phyloP scores from a whole-genome alignment of 2,329 filamentous ascomycete species.

The Alternaria postmessia region DNA sequence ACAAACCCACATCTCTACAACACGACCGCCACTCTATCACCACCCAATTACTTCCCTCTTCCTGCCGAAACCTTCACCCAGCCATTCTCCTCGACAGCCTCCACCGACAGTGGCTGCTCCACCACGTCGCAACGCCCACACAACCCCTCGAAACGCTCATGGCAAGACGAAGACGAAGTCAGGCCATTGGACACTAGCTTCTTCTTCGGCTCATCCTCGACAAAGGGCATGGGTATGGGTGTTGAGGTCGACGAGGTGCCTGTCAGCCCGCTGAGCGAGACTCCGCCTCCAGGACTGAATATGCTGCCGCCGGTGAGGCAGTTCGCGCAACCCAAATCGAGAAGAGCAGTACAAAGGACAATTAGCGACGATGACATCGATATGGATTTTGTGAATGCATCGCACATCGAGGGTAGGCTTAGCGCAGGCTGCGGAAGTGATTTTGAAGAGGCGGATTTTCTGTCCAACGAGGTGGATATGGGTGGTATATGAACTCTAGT shows the following conservation, averaged over 20 bases:
- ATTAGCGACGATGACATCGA: slow-evolving; percentile 40
- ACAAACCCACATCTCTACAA: slow-evolving; percentile 43
- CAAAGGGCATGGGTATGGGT: slow-evolving; percentile 16
- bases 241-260: slow-evolving; percentile 44
- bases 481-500: slow-evolving; percentile 34
- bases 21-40: slow-evolving; percentile 41
- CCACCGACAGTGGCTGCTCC: slow-evolving; percentile 38
- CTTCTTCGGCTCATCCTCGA: slow-evolving; percentile 34
- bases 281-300: slow-evolving; percentile 29
- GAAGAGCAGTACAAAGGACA: slow-evolving; percentile 15
- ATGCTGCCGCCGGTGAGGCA: slow-evolving; percentile 34
- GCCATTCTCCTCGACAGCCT: slow-evolving; percentile 44
- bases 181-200: slow-evolving; percentile 34
- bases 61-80: slow-evolving; percentile 45
- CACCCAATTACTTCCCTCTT: slow-evolving; percentile 41
- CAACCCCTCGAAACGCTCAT: slow-evolving; percentile 54
- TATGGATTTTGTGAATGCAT: slow-evolving; percentile 43
- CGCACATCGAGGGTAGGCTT: slow-evolving; percentile 46
- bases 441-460: slow-evolving; percentile 74
- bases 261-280: slow-evolving; percentile 46
- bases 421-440: slow-evolving; percentile 57
- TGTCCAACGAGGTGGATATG: slow-evolving; percentile 47
- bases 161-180: slow-evolving; percentile 49
- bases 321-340: slow-evolving; percentile 43
- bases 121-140: slow-evolving; percentile 31